Conservation (phyloP, 2,329 filamentous ascomycete species). For the Periconia sp. region DNA sequence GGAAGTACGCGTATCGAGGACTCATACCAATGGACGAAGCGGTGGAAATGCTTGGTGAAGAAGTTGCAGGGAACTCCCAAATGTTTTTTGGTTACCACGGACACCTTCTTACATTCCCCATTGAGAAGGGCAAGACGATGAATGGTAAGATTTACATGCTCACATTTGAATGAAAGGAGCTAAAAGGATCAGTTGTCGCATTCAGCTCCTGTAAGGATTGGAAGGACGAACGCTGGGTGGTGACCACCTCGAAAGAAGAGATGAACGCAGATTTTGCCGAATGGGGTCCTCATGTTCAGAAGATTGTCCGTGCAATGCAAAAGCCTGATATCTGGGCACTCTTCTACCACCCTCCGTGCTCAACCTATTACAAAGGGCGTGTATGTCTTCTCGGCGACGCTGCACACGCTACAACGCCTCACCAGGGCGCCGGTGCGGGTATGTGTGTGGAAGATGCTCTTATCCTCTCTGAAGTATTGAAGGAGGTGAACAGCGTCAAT, state of each 20-base stretch:
- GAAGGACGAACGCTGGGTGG: conserved; percentile 42
- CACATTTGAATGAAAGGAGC: background rate
- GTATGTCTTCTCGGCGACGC: conserved; percentile 63
- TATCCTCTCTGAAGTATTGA: conserved; percentile 35
- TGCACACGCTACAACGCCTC: conserved; percentile 62
- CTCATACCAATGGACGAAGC: conserved; percentile 67
- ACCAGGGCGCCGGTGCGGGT: conserved; percentile 63
- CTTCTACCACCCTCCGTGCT: conserved; percentile 60
- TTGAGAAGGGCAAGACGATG: conserved; percentile 63
- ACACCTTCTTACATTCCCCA: conserved; percentile 68
- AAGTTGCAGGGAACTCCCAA: conserved; percentile 58
- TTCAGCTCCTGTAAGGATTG: conserved; percentile 40
- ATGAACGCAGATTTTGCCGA: conserved; percentile 38
- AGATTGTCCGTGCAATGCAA: conserved; percentile 49
- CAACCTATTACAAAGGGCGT: conserved; percentile 51
- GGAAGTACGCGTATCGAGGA: conserved; percentile 68
- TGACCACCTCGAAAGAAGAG: conserved; percentile 37
- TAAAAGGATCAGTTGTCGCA: conserved; percentile 38
- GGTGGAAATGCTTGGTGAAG: conserved; percentile 55
- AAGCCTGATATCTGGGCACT: conserved; percentile 63
- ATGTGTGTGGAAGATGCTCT: conserved; percentile 62
- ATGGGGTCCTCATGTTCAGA: conserved; percentile 38
- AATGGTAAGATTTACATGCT: conserved; percentile 52
- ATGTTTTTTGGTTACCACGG: conserved; percentile 66
- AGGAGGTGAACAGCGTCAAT: conserved; percentile 30